Evolutionary conservation across 2,329 filamentous ascomycete genomes (phyloP).

Genomic region (Exophiala alcalophila): DNA sequence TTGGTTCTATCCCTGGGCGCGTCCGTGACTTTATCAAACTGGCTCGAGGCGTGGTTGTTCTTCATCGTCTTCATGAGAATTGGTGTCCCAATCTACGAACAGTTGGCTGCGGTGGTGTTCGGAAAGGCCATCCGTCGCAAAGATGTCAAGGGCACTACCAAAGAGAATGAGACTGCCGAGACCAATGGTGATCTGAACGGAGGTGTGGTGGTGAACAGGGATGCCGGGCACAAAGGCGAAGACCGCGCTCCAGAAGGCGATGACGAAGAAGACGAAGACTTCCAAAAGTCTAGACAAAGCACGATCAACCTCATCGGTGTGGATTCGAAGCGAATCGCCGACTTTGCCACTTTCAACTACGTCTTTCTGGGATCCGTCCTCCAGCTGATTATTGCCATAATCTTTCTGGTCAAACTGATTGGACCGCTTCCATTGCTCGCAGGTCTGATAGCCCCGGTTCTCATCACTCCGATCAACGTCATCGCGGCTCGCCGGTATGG

Average conservation of each 20-base stretch:
- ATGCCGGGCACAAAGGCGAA: constrained; percentile 36
- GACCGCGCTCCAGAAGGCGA: constrained; percentile 41
- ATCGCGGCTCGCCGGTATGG: constrained; percentile 64
- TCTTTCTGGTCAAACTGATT: constrained; percentile 65
- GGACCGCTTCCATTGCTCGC: constrained; percentile 67
- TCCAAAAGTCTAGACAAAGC: constrained; percentile 62
- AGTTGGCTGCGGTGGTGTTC: constrained; percentile 70
- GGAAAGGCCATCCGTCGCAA: constrained; percentile 74
- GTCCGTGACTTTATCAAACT: constrained; percentile 54
- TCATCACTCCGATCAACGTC: constrained; percentile 67
- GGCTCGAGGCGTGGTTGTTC: constrained; percentile 63
- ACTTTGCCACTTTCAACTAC: constrained; percentile 66
- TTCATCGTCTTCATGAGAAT: constrained; percentile 65
- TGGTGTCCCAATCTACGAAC: constrained; percentile 63
- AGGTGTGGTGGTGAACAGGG: constrained; percentile 33
- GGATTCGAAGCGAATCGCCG: constrained; percentile 65
- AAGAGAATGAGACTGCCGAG: constrained; percentile 29
- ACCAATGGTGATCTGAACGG: constrained; percentile 27
- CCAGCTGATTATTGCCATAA: constrained; percentile 63
- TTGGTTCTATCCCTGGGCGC: constrained; percentile 65
- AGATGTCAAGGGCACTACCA: constrained; percentile 62
- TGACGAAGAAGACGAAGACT: constrained; percentile 52
- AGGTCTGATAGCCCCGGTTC: constrained; percentile 62
- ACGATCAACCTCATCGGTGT: constrained; percentile 78
- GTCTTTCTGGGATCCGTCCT: constrained; percentile 61